A percentile compares a stretch with the other conserved stretches of the same genome.
Conservation (phyloP, 768 basidiomycete genomes). For the Psilocybe azurescens region DNA sequence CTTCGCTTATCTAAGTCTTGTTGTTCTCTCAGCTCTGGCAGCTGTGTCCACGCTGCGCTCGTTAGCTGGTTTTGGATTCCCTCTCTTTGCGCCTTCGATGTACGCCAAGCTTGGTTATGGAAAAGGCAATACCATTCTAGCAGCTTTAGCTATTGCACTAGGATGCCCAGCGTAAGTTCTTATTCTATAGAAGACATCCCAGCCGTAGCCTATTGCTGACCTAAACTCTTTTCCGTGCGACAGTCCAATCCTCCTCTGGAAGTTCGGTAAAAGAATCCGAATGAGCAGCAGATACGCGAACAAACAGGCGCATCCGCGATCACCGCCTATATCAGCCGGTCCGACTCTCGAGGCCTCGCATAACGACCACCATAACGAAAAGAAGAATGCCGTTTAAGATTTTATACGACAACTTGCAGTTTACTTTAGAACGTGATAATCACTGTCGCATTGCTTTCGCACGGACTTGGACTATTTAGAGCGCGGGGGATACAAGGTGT, state of each 20-base stretch:
- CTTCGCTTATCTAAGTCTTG: background rate
- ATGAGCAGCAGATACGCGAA: constrained; percentile 48
- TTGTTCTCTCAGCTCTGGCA: constrained; percentile 53
- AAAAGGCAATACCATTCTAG: constrained; percentile 70
- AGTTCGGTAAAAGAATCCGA: constrained; percentile 48
- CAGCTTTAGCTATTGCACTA: constrained; percentile 57
- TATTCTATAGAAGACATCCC: too few relatives aligned
- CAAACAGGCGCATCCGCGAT: constrained; percentile 14
- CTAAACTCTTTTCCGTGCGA: background rate
- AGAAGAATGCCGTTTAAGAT: background rate
- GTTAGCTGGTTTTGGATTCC: constrained; percentile 75
- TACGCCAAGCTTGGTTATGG: constrained; percentile 71
- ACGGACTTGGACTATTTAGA: too few relatives aligned
- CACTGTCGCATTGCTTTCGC: too few relatives aligned
- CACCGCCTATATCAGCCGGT: background rate
- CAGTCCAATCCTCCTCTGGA: constrained; percentile 43
- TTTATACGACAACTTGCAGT: too few relatives aligned
- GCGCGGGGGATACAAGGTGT: too few relatives aligned
- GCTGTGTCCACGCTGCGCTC: constrained; percentile 70
- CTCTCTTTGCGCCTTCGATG: constrained; percentile 76
- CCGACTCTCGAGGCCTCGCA: background rate
- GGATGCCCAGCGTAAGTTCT: constrained; percentile 62
- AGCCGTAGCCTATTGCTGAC: background rate
- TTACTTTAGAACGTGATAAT: background rate
- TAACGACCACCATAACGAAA: background rate